Percentiles rank a stretch among this genome's conserved stretches.
Conservation (phyloP, 2,329 filamentous ascomycete genomes). For the Ophiostoma pallidulum region DNA sequence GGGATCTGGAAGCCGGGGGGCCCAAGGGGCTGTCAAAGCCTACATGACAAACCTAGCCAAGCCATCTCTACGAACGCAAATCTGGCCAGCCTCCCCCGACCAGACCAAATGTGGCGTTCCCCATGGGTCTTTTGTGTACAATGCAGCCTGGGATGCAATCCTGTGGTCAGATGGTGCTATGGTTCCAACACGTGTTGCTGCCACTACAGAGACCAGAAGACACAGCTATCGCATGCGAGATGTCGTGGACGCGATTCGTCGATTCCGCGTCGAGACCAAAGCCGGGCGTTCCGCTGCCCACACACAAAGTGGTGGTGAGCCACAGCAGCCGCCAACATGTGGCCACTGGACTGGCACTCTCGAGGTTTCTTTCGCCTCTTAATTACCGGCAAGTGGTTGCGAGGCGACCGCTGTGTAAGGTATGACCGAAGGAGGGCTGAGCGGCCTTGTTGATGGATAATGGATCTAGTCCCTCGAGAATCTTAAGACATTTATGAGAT, state of each 20-base stretch:
- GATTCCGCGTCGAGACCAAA: constrained; percentile 28
- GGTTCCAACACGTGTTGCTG: neutral
- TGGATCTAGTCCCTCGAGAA: too few relatives aligned
- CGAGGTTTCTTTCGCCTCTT: constrained; percentile 20
- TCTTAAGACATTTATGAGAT: too few relatives aligned
- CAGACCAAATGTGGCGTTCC: constrained; percentile 44
- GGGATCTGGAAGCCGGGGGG: constrained; percentile 27
- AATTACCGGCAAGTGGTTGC: neutral
- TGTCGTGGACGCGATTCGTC: constrained; percentile 33
- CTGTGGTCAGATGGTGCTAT: constrained; percentile 22
- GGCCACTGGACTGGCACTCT: constrained; percentile 31
- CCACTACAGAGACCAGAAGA: neutral
- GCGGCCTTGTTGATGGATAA: too few relatives aligned
- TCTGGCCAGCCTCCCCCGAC: constrained; percentile 38
- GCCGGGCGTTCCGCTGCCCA: constrained; percentile 18
- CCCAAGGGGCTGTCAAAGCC: constrained; percentile 32
- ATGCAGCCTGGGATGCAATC: constrained; percentile 43
- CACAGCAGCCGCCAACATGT: constrained; percentile 18
- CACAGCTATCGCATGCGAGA: constrained; percentile 28
- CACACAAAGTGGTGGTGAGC: neutral
- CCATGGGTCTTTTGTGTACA: constrained; percentile 34
- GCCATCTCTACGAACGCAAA: constrained; percentile 24
- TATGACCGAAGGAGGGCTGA: too few relatives aligned
- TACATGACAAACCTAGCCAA: constrained; percentile 37
- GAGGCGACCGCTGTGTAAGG: too few relatives aligned